These are phyloP conservation scores for Metrosideros polymorpha DNA, from an alignment of 441 rosid species.

Conservation along the genomic window DNA sequence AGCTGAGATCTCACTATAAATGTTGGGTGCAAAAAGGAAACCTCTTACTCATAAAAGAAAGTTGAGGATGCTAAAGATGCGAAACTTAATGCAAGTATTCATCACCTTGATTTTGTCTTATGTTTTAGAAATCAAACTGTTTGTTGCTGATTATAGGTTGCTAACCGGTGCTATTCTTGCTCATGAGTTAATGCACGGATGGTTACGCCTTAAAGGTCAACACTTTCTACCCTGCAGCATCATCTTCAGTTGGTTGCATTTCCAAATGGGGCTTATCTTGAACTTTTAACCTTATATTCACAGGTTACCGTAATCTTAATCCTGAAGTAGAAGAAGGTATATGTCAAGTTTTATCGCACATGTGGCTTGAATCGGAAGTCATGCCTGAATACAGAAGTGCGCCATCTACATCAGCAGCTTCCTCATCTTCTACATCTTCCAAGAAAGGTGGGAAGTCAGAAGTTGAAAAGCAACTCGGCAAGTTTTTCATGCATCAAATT, in stretches of 20 bases:
- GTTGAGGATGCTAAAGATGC: neutral
- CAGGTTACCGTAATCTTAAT: slow-evolving; percentile 72
- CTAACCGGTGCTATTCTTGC: slow-evolving; percentile 93
- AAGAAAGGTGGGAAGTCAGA: slow-evolving; percentile 69
- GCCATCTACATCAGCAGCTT: slow-evolving; percentile 40
- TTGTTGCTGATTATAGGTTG: slow-evolving; percentile 35
- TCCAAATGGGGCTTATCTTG: neutral
- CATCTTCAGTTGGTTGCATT: neutral
- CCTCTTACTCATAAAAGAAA: neutral
- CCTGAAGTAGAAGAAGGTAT: slow-evolving; percentile 95
- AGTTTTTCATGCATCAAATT: slow-evolving; percentile 87
- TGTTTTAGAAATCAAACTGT: neutral
- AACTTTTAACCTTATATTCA: neutral
- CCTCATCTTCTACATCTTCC: slow-evolving; percentile 32
- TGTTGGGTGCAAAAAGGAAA: neutral
- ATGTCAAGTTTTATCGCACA: slow-evolving; percentile 77
- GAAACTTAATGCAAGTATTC: neutral
- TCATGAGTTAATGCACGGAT: slow-evolving; percentile 89
- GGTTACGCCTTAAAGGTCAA: slow-evolving; percentile 84
- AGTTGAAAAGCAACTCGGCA: slow-evolving; percentile 72
- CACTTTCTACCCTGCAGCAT: neutral
- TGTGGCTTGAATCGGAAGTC: slow-evolving; percentile 97
- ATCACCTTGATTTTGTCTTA: neutral
- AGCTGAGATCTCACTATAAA: neutral
- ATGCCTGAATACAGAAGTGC: slow-evolving; percentile 33